Evolutionary conservation across 306 rosid species (phyloP), one percentile per base, ranked within the genome.

Genomic region (Quercus variabilis): DNA sequence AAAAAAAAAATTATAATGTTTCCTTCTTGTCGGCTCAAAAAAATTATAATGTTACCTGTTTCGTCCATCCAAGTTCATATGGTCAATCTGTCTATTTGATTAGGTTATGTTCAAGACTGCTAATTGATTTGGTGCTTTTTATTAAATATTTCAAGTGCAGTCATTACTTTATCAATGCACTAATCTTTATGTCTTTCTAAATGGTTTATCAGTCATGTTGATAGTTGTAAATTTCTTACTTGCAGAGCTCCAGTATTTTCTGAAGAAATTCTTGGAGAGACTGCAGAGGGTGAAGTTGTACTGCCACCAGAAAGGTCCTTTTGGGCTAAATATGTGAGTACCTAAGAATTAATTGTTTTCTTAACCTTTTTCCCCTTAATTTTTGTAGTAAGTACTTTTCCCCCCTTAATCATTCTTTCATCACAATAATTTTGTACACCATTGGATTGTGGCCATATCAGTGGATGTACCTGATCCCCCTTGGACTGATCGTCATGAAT

Each of bases 401-500:
- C 17, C 59, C 78, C 25, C 74, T 28, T 55, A 7, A 25, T 13
- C 56, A 38, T 63, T 20, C 31, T 2, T 49, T 59, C 28, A 25
- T 1, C 18, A 58, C 19, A 4, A 13, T 69, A 23, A 21, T 54
- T 20, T 3, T 41, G 46, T 41, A 15, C 33, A 69, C 73, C 28
- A 23, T 5, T 79, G 74, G 56, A 69, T 52, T 79, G 49, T 78
- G 74, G 65, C 17, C 71, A 58, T 81, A 59, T 51, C 90, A 95
- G 99, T 95, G 99, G 99, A 95, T 95, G 99, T 95, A 95, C 79
- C 25, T 87, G 84, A 92, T 95, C 62, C 99, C 99, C 28, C 98
- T 95, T 11, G 99, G 99, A 85, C 89, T 95, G 75, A 91, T 95
- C 31, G 87, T 95, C 75, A 92, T 93, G 99, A 95, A 95, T 60